Evolutionary conservation across 495 filamentous ascomycete genomes (phyloP), one percentile per base, ranked within the genome.

Genomic region (Recurvomyces mirabilis): DNA sequence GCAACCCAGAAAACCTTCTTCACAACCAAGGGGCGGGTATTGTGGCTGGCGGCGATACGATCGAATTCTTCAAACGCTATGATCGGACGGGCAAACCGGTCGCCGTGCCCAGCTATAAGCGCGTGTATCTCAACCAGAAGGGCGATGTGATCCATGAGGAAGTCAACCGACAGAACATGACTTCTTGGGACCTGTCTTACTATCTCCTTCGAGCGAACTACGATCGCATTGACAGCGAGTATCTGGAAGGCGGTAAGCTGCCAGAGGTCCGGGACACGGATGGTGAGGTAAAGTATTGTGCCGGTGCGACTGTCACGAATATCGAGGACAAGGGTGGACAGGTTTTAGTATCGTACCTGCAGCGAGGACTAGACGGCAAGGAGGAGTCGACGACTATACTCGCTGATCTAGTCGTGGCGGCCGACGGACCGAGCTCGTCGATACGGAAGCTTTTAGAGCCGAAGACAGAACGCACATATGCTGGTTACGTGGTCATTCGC

Each of bases 21-120:
- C 65, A 73, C 36, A 67, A 72, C 51, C 70, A 75, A 59, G 74
- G 73, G 13, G 74, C 74, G 5, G 73, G 74, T 1, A 71, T 79
- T 23, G 68, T 71, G 0, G 66, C 66, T 7, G 66, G 69, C n/a
- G 51, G 49, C 25, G 52, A 64, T 23, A 55, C 56, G 0, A 46
- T 57, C 38, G 49, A 46, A n/a, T 66, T 60, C 55, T 61, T 68
- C 41, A 38, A 56, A 13, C 50, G 51, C 18, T 55, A 66, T 35
- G 58, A 65, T 36, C 38, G 46, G 25, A 54, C 51, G 38, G 52
- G 47, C 5, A 55, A 55, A 22, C 42, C 48, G 1, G 47, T 66
- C 9, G 54, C 61, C 5, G 63, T 72, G 13, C 53, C 43, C 12
- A 65, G 59, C 11, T 41, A 51, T 5, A 48, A 57, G 21, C 57